phyloP scores from a whole-genome alignment of 306 rosid genomes.

The Styphnolobium japonicum region DNA sequence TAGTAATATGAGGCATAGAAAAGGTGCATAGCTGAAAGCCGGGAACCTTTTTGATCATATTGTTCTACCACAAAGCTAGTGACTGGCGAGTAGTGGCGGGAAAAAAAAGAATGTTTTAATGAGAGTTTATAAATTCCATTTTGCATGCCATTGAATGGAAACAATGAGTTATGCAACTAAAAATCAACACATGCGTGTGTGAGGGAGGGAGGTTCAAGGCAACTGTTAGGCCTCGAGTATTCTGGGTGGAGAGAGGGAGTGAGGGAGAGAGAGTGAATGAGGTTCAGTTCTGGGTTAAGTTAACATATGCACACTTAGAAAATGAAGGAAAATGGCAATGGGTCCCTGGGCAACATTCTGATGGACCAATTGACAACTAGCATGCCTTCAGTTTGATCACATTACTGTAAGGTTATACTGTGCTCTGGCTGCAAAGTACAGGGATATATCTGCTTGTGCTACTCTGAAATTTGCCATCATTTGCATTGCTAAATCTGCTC shows the following conservation, averaged over 20 bases:
- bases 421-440: background rate
- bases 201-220: background rate
- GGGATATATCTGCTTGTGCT: background rate
- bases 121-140: background rate
- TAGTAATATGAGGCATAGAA: background rate
- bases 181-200: background rate
- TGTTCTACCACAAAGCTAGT: background rate
- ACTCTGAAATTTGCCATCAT: background rate
- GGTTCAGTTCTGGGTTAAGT: too few relatives aligned
- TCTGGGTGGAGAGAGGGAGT: background rate
- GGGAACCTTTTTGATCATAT: background rate
- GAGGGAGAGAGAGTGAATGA: background rate
- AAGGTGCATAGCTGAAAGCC: background rate
- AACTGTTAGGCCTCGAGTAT: too few relatives aligned
- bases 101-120: background rate
- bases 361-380: background rate
- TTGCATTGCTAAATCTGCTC: background rate
- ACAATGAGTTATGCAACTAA: conserved; percentile 6
- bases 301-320: background rate
- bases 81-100: background rate
- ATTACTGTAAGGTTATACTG: background rate
- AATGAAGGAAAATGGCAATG: background rate
- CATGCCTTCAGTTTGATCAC: too few relatives aligned
- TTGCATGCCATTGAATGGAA: conserved; percentile 5
- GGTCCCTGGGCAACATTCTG: background rate